Percentiles rank a stretch among this genome's conserved stretches.
These are phyloP conservation scores for Trametes cubensis DNA, from an alignment of 768 basidiomycete genomes.

Conservation along the genomic window DNA sequence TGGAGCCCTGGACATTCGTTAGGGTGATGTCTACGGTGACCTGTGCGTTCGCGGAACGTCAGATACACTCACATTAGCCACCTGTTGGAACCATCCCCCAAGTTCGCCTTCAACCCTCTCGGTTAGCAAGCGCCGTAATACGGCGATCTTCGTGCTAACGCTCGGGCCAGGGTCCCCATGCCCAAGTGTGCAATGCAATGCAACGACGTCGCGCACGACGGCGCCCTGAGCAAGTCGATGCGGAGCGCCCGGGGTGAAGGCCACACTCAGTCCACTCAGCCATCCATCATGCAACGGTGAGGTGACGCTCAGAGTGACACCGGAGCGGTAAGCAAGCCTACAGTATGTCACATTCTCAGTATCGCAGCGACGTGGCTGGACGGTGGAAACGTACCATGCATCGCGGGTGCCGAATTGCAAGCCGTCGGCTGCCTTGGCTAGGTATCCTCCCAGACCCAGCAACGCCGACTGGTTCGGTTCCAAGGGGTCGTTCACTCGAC, in stretches of 20 bases:
- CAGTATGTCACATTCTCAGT: neutral
- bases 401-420: slow-evolving; percentile 48
- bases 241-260: slow-evolving; percentile 44
- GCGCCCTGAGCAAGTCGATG: slow-evolving; percentile 46
- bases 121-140: slow-evolving; percentile 66
- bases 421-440: slow-evolving; percentile 67
- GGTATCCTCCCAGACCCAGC: slow-evolving; percentile 43
- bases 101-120: slow-evolving; percentile 34
- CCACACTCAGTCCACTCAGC: slow-evolving; percentile 45
- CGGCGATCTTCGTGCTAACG: slow-evolving; percentile 79
- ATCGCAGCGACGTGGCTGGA: neutral
- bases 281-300: slow-evolving; percentile 38
- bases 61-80: slow-evolving; percentile 31
- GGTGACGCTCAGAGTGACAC: slow-evolving; percentile 48
- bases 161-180: slow-evolving; percentile 51
- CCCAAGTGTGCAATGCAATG: slow-evolving; percentile 44
- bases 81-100: slow-evolving; percentile 38
- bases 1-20: slow-evolving; percentile 44
- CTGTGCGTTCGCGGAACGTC: too few species aligned
- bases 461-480: slow-evolving; percentile 43
- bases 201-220: slow-evolving; percentile 43
- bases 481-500: slow-evolving; percentile 53
- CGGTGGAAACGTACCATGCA: slow-evolving; percentile 31
- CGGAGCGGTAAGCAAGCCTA: slow-evolving; percentile 51
- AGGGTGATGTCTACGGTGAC: too few species aligned